phyloP scores from a whole-genome alignment of 2,329 filamentous ascomycete genomes.

The Metarhizium album region DNA sequence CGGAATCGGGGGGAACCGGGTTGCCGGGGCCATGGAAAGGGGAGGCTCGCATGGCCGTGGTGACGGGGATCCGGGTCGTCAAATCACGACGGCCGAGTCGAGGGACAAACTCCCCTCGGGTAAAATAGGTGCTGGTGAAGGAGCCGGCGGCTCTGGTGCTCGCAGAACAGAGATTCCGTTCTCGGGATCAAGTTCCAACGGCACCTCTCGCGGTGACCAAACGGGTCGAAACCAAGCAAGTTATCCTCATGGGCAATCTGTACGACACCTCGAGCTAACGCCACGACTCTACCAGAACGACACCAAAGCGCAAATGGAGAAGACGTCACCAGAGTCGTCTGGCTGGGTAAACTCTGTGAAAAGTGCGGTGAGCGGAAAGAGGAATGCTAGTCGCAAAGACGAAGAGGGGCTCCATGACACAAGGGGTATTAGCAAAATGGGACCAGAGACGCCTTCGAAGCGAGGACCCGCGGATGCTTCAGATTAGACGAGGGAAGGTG shows the following conservation, averaged over 20 bases:
- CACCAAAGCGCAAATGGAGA: neutral
- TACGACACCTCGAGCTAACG: neutral
- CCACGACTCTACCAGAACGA: neutral
- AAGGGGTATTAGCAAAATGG: conserved; percentile 4
- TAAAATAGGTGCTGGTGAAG: conserved; percentile 21
- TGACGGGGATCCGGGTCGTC: conserved; percentile 11
- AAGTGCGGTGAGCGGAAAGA: conserved; percentile 13
- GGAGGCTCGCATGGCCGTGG: conserved; percentile 7
- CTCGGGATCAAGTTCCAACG: conserved; percentile 7
- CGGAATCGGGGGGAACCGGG: conserved; percentile 20
- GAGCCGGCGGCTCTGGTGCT: conserved; percentile 17
- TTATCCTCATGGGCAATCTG: neutral
- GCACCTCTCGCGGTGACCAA: neutral
- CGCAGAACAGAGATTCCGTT: conserved; percentile 18
- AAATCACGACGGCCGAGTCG: conserved; percentile 13
- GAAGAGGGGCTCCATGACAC: conserved; percentile 4
- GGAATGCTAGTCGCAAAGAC: conserved; percentile 6
- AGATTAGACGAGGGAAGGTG: conserved; percentile 10
- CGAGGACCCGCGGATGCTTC: neutral
- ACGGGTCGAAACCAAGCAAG: neutral
- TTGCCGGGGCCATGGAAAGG: conserved; percentile 19
- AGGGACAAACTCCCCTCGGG: conserved; percentile 23
- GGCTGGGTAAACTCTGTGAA: conserved; percentile 7
- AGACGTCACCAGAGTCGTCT: neutral
- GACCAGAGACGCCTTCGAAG: conserved; percentile 1